phyloP scores from a whole-genome alignment of 305 asterid species.

The Andrographis paniculata region DNA sequence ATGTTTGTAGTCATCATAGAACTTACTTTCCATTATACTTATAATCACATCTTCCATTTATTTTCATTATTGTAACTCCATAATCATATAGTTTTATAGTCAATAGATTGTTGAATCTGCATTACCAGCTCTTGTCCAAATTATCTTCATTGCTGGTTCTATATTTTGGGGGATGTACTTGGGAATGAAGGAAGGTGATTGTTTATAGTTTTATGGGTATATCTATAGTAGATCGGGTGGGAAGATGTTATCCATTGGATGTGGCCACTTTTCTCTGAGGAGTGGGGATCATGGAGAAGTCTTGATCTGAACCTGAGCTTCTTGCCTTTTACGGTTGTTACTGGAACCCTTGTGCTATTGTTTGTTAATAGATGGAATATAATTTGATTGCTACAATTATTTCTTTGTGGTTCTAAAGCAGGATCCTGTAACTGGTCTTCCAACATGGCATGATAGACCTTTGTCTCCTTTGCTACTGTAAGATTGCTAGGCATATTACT shows the following conservation, averaged over 20 bases:
- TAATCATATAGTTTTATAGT: slow-evolving; percentile 8
- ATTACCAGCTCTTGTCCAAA: slow-evolving; percentile 5
- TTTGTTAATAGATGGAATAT: slow-evolving; percentile 17
- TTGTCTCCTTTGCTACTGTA: slow-evolving; percentile 80
- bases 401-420: slow-evolving; percentile 35
- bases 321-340: slow-evolving; percentile 81
- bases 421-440: slow-evolving; percentile 96
- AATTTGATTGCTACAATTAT: slow-evolving; percentile 8
- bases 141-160: not conserved
- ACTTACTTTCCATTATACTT: too few relatives aligned
- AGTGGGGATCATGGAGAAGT: slow-evolving; percentile 93
- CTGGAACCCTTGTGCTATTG: slow-evolving; percentile 15
- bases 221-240: slow-evolving; percentile 64
- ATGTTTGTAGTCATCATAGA: too few relatives aligned
- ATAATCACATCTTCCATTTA: too few relatives aligned
- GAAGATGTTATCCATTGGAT: slow-evolving; percentile 90
- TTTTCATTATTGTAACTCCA: too few relatives aligned
- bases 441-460: slow-evolving; percentile 84
- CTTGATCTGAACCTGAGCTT: slow-evolving; percentile 65
- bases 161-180: not conserved
- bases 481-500: too few relatives aligned
- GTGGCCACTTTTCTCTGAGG: slow-evolving; percentile 95
- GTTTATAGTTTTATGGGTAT: slow-evolving; percentile 2
- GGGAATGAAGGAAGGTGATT: not conserved
- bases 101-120: slow-evolving; percentile 8